These are phyloP conservation scores for Murraya paniculata DNA, from an alignment of 345 rosid species.

Conservation along the genomic window DNA sequence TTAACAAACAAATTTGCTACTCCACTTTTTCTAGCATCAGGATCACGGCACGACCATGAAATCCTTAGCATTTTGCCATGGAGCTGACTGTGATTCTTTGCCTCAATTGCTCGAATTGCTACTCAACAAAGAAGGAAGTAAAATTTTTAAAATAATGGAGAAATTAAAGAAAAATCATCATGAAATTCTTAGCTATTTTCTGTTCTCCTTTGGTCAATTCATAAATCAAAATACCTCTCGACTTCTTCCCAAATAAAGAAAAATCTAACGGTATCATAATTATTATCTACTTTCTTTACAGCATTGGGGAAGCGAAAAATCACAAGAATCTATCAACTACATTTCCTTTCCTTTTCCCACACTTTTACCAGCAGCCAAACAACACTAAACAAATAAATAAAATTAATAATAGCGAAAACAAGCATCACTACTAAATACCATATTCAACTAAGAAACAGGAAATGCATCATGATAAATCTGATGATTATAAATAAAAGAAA, in stretches of 20 bases:
- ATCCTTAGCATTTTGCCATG: constrained; percentile 67
- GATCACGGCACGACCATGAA: constrained; percentile 67
- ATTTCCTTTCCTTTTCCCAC: background rate
- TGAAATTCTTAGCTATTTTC: background rate
- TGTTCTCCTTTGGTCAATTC: no score
- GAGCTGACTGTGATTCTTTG: constrained; percentile 53
- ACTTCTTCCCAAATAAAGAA: no score
- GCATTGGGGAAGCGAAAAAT: no score
- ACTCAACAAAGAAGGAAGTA: constrained; percentile 17
- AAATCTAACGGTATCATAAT: no score
- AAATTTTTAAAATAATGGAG: background rate
- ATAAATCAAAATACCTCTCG: background rate
- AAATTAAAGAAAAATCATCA: background rate
- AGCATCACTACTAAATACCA: background rate
- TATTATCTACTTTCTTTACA: no score
- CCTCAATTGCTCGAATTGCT: constrained; percentile 63
- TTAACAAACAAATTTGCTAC: constrained; percentile 72
- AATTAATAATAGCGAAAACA: background rate
- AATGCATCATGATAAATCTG: background rate
- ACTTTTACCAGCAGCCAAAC: background rate
- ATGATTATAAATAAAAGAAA: background rate
- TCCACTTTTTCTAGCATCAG: constrained; percentile 67
- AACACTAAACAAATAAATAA: background rate
- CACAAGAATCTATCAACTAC: background rate
- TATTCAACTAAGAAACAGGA: background rate